Percentiles rank a stretch among this genome's conserved stretches.
Evolutionary conservation across 805 yeast genomes (phyloP).

Genomic region (Crinitomyces ghanaensis): DNA sequence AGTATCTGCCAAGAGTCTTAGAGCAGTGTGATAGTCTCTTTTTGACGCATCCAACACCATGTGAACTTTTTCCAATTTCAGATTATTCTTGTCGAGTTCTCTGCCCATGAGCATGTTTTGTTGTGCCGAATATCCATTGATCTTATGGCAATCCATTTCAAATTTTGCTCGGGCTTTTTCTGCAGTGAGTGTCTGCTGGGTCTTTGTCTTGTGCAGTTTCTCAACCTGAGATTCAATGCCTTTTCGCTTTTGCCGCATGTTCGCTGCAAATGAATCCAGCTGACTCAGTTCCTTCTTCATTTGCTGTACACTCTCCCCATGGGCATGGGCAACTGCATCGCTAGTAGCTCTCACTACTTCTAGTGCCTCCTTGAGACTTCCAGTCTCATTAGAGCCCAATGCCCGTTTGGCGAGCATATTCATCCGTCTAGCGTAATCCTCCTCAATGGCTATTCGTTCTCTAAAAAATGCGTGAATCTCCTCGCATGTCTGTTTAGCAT

Average conservation of each 20-base stretch:
- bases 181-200: constrained; percentile 24
- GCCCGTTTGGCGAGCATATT: constrained; percentile 37
- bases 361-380: constrained; percentile 46
- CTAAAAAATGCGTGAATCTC: constrained; percentile 38
- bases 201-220: constrained; percentile 40
- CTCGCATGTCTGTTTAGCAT: constrained; percentile 48
- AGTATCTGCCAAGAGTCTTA: constrained; percentile 42
- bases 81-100: constrained; percentile 52
- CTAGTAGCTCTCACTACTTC: constrained; percentile 51
- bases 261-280: constrained; percentile 38
- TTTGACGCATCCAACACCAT: constrained; percentile 31
- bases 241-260: constrained; percentile 42
- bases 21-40: constrained; percentile 48
- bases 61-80: constrained; percentile 41
- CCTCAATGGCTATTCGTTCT: constrained; percentile 51
- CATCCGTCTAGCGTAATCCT: constrained; percentile 54
- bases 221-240: constrained; percentile 47
- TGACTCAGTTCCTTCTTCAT: constrained; percentile 38
- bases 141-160: constrained; percentile 44
- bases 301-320: constrained; percentile 39
- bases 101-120: constrained; percentile 61
- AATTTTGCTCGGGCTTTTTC: constrained; percentile 35
- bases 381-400: constrained; percentile 48
- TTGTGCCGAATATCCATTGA: constrained; percentile 49
- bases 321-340: constrained; percentile 45